Base-by-base conservation (phyloP, 345 rosid species). In the Bruguiera gymnorhiza region DNA sequence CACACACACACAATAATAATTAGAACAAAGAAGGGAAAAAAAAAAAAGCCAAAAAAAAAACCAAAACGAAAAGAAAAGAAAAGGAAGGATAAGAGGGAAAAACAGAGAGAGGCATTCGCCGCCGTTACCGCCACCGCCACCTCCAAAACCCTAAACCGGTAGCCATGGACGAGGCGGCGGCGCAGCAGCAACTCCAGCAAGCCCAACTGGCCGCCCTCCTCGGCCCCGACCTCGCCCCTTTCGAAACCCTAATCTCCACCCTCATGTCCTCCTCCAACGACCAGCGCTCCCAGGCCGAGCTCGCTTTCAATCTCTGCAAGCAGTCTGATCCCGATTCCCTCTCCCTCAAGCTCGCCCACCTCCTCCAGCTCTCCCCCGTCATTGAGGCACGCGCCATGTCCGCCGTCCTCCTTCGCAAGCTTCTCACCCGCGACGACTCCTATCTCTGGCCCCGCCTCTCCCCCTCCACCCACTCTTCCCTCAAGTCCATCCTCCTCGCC, bases 231-330 rank as follows among this genome's bases (percentile, higher is more conserved):
- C 79, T 86, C 0, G 83, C 85, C 54, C 89, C 92, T 6, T 95
- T 95, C 67, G 99, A 92, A 75, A 84, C 87, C 34, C 82, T 92
- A 19, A 79, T 95, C 78, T 81, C 87, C 16, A 84, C 83, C 72
- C 93, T 95, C 69, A 88, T 92, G 99, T 86, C 99, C 6, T 83
- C 97, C 66, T 82, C 98, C 68, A 92, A 95, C 89, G 98, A 95
- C 31, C 97, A 84, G 60, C 98, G 99, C 3, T 90, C 98, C 11
- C 58, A 83, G 43, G 99, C 99, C 15, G 99, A 95, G 79, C 59
- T 82, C 30, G 81, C 87, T n/a, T 92, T 90, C 91, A 90, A 95
- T 69, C 90, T 92, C 76, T 88, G 90, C 65, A 95, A 92, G 73
- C 93, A 90, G 73, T 79, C 83, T 75, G 83, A 87, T 73, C 99